Evolutionary conservation across 2,329 filamentous ascomycete genomes (phyloP), one percentile per base, ranked within the genome.

Genomic region (Neonectria coccinea): DNA sequence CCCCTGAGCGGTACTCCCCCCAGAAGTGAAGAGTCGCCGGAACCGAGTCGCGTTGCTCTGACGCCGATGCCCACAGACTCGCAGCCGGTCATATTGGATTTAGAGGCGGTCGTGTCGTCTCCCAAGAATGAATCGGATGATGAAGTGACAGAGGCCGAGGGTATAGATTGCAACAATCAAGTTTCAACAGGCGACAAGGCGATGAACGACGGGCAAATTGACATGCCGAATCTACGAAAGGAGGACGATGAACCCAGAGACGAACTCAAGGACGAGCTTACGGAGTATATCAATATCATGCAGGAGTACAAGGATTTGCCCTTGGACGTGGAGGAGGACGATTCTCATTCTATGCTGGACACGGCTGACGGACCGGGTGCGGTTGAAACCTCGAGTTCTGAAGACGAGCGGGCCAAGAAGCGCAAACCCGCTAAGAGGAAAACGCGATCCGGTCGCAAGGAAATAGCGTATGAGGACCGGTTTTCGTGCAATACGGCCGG

Each of bases 211-310:
- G 36, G 9, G 18, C 18, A 5, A 11, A 14, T 4, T n/a, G 48
- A 36, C 16, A 18, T n/a, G 6, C 14, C 5, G 58, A 66, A 14
- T 12, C 20, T 20, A 12, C 39, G 33, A 48, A 47, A 47, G 10
- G 47, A 47, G 10, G 53, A 66, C 18, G 31, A 18, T 42, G 39
- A 10, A 5, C 54, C 67, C 18, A 56, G 70, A 36, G 89, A 92
- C 70, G 87, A 11, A 5, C 56, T 66, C 25, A 56, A 70, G 33
- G 89, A 92, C 70, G 87, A 86, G 29, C 80, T 95, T 9, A 86
- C 90, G 33, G 80, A 86, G 39, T 86, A 87, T 58, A 93, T 96
- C 62, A 79, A 85, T 33, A 83, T 91, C 71, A 83, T 89, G 51
- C 87, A 86, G 70, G 82, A 86, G 59, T 84, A 87, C 33, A 85